A percentile compares a stretch with the other conserved stretches of the same genome.
phyloP scores from a whole-genome alignment of 352 stramenopile genomes.

The Pythium aphanidermatum region DNA sequence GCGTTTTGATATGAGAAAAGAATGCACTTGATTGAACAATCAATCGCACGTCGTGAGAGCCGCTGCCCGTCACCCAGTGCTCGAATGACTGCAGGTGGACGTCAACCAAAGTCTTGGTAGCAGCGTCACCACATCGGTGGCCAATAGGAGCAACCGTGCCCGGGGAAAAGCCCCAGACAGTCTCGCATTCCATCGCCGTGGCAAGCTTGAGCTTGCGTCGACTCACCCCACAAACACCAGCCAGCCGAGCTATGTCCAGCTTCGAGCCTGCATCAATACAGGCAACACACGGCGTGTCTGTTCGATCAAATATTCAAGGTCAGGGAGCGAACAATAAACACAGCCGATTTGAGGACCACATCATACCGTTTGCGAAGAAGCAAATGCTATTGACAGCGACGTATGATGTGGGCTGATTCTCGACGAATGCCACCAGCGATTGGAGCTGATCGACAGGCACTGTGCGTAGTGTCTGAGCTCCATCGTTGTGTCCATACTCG shows the following conservation, averaged over 20 bases:
- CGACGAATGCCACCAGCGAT: constrained; percentile 22
- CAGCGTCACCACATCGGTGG: constrained; percentile 15
- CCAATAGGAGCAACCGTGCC: constrained; percentile 61
- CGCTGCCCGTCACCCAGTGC: constrained; percentile 41
- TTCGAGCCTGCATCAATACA: constrained; percentile 56
- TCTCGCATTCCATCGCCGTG: constrained; percentile 47
- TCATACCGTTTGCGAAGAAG: constrained; percentile 65
- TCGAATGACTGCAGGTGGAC: constrained; percentile 25
- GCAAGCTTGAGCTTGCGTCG: constrained; percentile 66
- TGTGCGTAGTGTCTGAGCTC: too few relatives aligned
- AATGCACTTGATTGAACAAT: constrained; percentile 34
- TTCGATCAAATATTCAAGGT: too few relatives aligned
- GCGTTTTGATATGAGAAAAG: constrained; percentile 32
- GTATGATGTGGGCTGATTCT: constrained; percentile 23
- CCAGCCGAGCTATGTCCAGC: constrained; percentile 52
- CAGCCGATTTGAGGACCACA: too few relatives aligned
- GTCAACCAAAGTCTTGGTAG: constrained; percentile 37
- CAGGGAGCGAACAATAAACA: too few relatives aligned
- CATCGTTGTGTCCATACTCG: too few relatives aligned
- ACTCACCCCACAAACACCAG: constrained; percentile 38
- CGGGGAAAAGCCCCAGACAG: constrained; percentile 54
- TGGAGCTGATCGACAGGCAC: constrained; percentile 30
- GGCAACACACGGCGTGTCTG: constrained; percentile 42
- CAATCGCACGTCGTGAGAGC: constrained; percentile 34
- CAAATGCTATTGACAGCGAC: constrained; percentile 67